Conservation (phyloP, 2,329 filamentous ascomycete species). For the Blastomyces gilchristii region DNA sequence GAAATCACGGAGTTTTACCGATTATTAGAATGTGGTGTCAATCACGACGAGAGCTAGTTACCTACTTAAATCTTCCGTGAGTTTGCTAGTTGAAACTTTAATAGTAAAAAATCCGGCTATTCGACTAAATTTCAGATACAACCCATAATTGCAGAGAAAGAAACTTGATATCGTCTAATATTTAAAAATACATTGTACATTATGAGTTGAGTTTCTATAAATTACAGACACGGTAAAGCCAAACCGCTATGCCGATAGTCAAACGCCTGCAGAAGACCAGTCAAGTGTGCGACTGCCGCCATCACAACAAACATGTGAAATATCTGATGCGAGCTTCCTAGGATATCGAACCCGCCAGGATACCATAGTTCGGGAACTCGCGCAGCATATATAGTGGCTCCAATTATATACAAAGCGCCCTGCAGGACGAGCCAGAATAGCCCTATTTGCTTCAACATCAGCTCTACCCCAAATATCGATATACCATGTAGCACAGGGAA, state of each 20-base stretch:
- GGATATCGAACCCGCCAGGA: conserved; percentile 77
- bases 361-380: conserved; percentile 72
- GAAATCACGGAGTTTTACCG: background rate
- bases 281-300: conserved; percentile 71
- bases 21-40: background rate
- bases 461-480: conserved; percentile 52
- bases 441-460: conserved; percentile 63
- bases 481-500: conserved; percentile 74
- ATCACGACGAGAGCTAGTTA: background rate
- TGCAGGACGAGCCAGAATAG: conserved; percentile 71
- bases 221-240: conserved; percentile 41
- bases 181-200: background rate
- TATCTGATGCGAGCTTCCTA: conserved; percentile 89
- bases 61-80: background rate
- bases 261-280: conserved; percentile 72
- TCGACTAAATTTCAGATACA: background rate
- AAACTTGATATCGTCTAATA: background rate
- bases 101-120: background rate
- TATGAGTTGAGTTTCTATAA: background rate
- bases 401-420: conserved; percentile 73
- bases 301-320: conserved; percentile 84
- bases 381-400: conserved; percentile 73
- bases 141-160: background rate
- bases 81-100: background rate
- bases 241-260: conserved; percentile 64